Evolutionary conservation across 805 yeast genomes (phyloP).

Genomic region (Nakazawaea ernobii): DNA sequence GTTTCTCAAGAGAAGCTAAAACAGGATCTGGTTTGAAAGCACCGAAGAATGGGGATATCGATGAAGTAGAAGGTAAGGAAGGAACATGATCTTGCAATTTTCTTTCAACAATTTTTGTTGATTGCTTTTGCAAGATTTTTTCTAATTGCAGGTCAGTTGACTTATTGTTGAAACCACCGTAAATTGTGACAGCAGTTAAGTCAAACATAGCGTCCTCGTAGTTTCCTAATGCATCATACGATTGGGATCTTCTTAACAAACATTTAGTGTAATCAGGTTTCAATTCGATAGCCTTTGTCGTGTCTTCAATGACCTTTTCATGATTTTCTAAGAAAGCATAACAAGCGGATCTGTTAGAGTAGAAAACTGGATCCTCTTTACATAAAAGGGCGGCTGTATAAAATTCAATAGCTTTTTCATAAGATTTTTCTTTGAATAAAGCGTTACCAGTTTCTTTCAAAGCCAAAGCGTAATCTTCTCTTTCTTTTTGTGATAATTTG

Average conservation of each 20-base stretch:
- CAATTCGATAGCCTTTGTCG: slow-evolving; percentile 77
- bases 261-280: slow-evolving; percentile 92
- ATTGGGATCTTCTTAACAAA: slow-evolving; percentile 86
- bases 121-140: slow-evolving; percentile 75
- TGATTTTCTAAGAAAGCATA: slow-evolving; percentile 75
- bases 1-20: slow-evolving; percentile 41
- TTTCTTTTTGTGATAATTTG: slow-evolving; percentile 42
- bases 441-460: slow-evolving; percentile 89
- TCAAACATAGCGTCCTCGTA: slow-evolving; percentile 87
- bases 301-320: slow-evolving; percentile 82
- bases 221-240: slow-evolving; percentile 75
- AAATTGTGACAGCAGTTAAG: slow-evolving; percentile 80
- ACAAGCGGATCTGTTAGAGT: slow-evolving; percentile 95
- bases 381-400: slow-evolving; percentile 75
- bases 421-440: slow-evolving; percentile 64
- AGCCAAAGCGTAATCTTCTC: slow-evolving; percentile 60
- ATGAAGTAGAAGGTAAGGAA: slow-evolving; percentile 75
- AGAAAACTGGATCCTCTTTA: slow-evolving; percentile 81
- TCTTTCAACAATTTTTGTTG: slow-evolving; percentile 65
- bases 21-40: slow-evolving; percentile 63
- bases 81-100: slow-evolving; percentile 44
- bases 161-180: slow-evolving; percentile 77
- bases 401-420: slow-evolving; percentile 68
- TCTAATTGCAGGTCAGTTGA: slow-evolving; percentile 78
- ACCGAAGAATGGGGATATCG: slow-evolving; percentile 80